Conservation (phyloP, 176 grass and related monocot species). For the Rhynchospora pubera region DNA sequence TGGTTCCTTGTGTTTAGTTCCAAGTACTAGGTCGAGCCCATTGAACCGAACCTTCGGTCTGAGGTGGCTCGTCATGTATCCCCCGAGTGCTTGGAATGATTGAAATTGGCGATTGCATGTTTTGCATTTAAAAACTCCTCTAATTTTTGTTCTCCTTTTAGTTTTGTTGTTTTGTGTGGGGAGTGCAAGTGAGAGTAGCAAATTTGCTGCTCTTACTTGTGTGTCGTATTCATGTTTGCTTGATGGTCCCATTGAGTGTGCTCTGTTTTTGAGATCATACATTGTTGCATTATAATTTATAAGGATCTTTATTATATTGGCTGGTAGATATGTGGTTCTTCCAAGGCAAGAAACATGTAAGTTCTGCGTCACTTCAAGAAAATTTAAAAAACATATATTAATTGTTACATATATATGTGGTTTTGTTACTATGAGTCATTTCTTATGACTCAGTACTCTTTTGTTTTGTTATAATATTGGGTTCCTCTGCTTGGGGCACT, state of each 20-base stretch:
- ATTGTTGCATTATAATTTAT: no score
- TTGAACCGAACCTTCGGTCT: slow-evolving; percentile 28
- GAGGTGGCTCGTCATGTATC: slow-evolving; percentile 87
- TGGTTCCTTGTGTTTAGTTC: neutral
- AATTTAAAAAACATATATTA: no score
- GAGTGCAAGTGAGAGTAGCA: slow-evolving; percentile 6
- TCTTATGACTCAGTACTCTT: no score
- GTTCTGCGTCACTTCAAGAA: neutral
- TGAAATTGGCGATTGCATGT: slow-evolving; percentile 73
- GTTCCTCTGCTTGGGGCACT: no score
- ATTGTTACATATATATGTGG: no score
- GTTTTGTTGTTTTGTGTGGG: neutral
- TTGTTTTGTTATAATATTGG: no score
- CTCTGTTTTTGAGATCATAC: no score
- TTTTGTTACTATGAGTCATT: no score
- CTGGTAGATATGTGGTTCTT: neutral
- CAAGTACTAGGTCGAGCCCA: slow-evolving; percentile 26
- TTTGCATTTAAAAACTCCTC: slow-evolving; percentile 78
- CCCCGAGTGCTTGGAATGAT: slow-evolving; percentile 89
- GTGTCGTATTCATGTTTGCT: neutral
- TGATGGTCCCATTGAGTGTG: neutral
- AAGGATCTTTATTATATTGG: neutral
- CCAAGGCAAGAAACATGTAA: neutral
- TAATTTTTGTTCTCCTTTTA: slow-evolving; percentile 4
- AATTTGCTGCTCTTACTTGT: neutral